Evolutionary conservation across 176 grass and related monocot species (phyloP).

Genomic region (Secale cereale): DNA sequence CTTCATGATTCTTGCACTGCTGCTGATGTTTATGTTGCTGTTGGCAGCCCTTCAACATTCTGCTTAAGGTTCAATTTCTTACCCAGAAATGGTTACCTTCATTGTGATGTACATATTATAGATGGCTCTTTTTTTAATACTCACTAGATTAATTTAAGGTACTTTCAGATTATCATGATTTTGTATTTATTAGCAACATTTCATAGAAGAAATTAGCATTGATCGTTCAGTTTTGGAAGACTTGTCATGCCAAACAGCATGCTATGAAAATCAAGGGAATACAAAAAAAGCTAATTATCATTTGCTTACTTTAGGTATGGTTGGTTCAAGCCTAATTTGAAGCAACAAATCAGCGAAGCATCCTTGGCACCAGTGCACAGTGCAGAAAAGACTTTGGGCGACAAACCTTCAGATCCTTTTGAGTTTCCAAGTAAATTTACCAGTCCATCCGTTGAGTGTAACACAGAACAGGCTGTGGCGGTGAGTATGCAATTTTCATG

Average conservation of each 20-base stretch:
- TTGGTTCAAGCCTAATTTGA: constrained; percentile 59
- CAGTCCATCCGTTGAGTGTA: constrained; percentile 14
- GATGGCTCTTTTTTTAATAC: not conserved
- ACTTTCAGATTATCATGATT: not conserved
- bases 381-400: constrained; percentile 23
- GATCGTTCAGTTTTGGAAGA: not conserved
- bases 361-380: constrained; percentile 15
- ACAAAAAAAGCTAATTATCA: not conserved
- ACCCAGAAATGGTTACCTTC: not conserved
- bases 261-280: not conserved
- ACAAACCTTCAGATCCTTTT: constrained; percentile 25
- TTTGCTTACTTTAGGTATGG: constrained; percentile 67
- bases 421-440: constrained; percentile 38
- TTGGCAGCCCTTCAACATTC: constrained; percentile 68
- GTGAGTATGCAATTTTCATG: constrained; percentile 27
- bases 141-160: not conserved
- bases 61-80: constrained; percentile 68
- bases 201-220: not conserved
- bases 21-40: constrained; percentile 70
- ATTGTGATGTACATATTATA: not conserved
- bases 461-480: constrained; percentile 14
- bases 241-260: not conserved
- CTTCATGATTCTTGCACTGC: constrained; percentile 54
- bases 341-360: constrained; percentile 11
- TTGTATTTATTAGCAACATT: not conserved